phyloP scores from a whole-genome alignment of 306 rosid genomes.

The Coriaria nepalensis region DNA sequence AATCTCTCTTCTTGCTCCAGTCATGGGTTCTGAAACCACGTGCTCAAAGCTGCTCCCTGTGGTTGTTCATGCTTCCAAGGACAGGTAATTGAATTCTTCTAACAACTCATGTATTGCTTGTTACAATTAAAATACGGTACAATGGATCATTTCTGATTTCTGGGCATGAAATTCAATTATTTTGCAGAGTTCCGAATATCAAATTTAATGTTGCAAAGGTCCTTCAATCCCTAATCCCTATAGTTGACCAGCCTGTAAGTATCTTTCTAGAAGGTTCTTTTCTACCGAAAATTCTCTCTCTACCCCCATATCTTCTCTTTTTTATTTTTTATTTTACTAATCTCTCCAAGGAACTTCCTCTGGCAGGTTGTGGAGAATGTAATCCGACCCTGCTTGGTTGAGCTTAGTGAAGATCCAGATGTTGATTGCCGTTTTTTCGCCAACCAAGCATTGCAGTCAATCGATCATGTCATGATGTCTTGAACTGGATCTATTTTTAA shows the following conservation, averaged over 20 bases:
- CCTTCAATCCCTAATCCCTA: constrained; percentile 74
- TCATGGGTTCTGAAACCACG: constrained; percentile 80
- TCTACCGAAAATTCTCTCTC: too few species aligned
- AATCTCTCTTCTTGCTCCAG: constrained; percentile 83
- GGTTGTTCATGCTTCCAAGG: constrained; percentile 60
- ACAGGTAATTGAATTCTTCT: constrained; percentile 34
- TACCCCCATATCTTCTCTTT: too few species aligned
- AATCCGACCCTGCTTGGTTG: constrained; percentile 76
- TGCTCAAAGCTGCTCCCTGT: constrained; percentile 70
- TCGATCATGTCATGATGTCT: constrained; percentile 83
- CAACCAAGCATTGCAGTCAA: constrained; percentile 78
- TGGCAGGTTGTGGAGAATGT: constrained; percentile 78
- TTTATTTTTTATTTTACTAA: too few species aligned
- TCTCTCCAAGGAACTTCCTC: too few species aligned
- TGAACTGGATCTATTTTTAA: too few species aligned
- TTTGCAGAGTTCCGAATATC: constrained; percentile 75
- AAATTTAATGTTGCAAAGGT: constrained; percentile 95
- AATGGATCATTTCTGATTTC: too few species aligned
- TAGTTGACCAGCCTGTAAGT: constrained; percentile 87
- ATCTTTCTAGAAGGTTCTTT: background rate
- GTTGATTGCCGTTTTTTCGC: constrained; percentile 84
- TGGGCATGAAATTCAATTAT: constrained; percentile 11
- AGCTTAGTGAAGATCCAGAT: constrained; percentile 91
- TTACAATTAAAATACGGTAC: too few species aligned
- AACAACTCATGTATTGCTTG: too few species aligned